Base-by-base conservation (phyloP, 2,329 filamentous ascomycete species). In the Moelleriella libera region DNA sequence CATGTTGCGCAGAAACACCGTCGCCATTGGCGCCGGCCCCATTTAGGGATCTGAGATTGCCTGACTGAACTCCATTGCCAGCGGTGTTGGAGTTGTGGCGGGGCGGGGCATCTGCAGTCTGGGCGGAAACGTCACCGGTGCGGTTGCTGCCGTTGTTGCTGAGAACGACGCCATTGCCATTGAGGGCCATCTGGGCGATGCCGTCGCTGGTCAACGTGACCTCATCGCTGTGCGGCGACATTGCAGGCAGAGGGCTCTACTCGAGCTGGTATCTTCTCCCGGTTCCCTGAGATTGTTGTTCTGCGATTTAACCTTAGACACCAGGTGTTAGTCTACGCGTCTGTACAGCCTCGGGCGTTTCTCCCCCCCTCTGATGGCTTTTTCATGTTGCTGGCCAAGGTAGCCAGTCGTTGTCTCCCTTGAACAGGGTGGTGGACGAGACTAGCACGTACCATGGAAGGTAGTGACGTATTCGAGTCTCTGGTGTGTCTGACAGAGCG, bases 201-300 rank as follows among this genome's bases (percentile, higher is more conserved):
- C 59, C 58, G 41, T 51, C 52, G 52, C 59, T 55, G 46, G 54
- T 55, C 47, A 60, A 53, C 44, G 55, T 52, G 44, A 61, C 50
- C 14, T 45, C 47, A 44, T 65, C 63, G 51, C 61, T 62, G 50
- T 65, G 63, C 47, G 63, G 62, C 43, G 62, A 58, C 63, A 66
- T 66, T 28, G 5, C 37, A 29, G 14, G n/a, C 45, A 40, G 12
- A 14, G n/a, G 28, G 29, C 43, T 44, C 11, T 4, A 12, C 34
- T 37, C 12, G 34, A 37, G 34, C 34, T 5, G 8, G 8, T 37
- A 37, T 12, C 12, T 12, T 3, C 34, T 9, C 34, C 34, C 34
- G 34, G 8, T 37, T 8, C 12, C 12, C 12, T 37, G 34, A 21
- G 21, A 21, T 21, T 21, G 21, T 21, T 21, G 21, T 21, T 21